Evolutionary conservation across 2,329 filamentous ascomycete species (phyloP).

Genomic region (Alternaria sp.): DNA sequence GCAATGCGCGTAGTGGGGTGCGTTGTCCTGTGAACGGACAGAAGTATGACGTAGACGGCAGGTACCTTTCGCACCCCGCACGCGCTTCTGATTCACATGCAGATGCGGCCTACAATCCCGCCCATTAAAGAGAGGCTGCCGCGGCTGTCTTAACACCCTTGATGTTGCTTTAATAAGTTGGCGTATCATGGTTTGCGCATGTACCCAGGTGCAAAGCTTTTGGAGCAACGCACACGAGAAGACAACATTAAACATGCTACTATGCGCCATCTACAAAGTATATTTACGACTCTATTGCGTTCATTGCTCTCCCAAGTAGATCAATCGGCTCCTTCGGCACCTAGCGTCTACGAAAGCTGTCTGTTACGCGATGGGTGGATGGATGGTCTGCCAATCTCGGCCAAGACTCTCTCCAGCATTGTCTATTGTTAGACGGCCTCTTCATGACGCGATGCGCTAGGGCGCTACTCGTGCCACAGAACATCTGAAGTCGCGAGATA

Average conservation of each 20-base stretch:
- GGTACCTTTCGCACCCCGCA: conserved; percentile 17
- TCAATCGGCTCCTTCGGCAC: neutral
- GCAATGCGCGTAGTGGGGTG: conserved; percentile 12
- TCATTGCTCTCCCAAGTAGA: neutral
- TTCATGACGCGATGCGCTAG: neutral
- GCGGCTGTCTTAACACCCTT: conserved; percentile 5
- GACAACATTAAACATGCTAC: neutral
- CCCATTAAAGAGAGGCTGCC: conserved; percentile 2
- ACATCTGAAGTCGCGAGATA: neutral
- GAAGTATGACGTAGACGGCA: conserved; percentile 13
- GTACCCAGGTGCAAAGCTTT: neutral
- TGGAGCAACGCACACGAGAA: neutral
- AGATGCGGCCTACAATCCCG: conserved; percentile 5
- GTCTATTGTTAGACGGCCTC: neutral
- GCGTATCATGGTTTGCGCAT: neutral
- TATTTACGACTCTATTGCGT: neutral
- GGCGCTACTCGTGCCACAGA: neutral
- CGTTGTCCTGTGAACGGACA: conserved; percentile 17
- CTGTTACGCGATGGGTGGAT: neutral
- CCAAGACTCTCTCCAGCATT: neutral
- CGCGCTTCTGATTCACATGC: conserved; percentile 7
- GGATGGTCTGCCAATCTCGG: neutral
- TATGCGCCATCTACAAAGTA: neutral
- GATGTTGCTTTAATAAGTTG: neutral
- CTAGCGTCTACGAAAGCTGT: neutral